Evolutionary conservation across 1,139 yeast species (phyloP).

Genomic region (Debaryomyces psychrophilus): DNA sequence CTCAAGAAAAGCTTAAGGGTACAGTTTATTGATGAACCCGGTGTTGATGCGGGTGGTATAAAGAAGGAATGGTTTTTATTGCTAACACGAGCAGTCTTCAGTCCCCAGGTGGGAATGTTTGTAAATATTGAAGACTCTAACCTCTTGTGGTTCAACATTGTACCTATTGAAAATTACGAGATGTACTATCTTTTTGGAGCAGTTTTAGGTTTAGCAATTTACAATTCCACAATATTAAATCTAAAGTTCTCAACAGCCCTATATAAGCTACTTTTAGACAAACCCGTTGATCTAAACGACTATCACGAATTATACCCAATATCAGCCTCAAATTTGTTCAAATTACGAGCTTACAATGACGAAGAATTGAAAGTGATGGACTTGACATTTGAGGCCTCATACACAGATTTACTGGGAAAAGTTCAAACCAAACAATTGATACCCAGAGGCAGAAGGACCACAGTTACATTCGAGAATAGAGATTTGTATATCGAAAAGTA

Average conservation of each 20-base stretch:
- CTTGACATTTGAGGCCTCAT: constrained; percentile 43
- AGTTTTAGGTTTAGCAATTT: constrained; percentile 84
- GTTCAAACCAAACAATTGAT: constrained; percentile 52
- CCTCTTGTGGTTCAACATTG: constrained; percentile 71
- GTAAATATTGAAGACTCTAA: constrained; percentile 68
- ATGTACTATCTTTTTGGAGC: constrained; percentile 80
- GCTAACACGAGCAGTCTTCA: constrained; percentile 68
- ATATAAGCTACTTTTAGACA: constrained; percentile 71
- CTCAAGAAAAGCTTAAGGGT: constrained; percentile 75
- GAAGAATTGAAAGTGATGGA: constrained; percentile 35
- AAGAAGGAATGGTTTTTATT: constrained; percentile 90
- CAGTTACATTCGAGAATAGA: constrained; percentile 61
- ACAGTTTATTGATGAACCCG: constrained; percentile 84
- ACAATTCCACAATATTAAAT: constrained; percentile 85
- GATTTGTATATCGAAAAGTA: constrained; percentile 64
- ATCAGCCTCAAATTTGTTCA: constrained; percentile 58
- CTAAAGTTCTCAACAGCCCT: constrained; percentile 73
- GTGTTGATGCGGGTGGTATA: constrained; percentile 93
- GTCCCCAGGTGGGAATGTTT: constrained; percentile 66
- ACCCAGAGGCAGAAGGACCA: constrained; percentile 53
- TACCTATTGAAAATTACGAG: constrained; percentile 50
- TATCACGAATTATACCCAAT: constrained; percentile 69
- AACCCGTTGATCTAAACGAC: constrained; percentile 62
- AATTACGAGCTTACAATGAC: constrained; percentile 48
- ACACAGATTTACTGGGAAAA: constrained; percentile 43